Percentiles rank a stretch among this genome's conserved stretches.
phyloP scores from a whole-genome alignment of 2,329 filamentous ascomycete species.

The Didymosphaeria variabile region DNA sequence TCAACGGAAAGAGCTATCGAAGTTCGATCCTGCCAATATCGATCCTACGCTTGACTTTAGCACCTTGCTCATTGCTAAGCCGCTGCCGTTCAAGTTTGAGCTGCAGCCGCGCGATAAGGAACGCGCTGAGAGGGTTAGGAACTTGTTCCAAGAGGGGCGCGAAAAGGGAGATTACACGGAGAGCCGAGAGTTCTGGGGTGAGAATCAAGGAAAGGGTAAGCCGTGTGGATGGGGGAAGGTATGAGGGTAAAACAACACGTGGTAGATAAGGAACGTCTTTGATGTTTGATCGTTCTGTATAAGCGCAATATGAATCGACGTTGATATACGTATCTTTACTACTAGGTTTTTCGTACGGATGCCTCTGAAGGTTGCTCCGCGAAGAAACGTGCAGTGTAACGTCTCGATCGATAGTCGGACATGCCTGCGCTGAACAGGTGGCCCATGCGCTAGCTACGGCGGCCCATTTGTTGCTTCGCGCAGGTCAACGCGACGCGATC shows the following conservation, averaged over 20 bases:
- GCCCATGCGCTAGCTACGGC: background rate
- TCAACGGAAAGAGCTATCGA: constrained; percentile 32
- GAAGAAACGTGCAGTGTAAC: background rate
- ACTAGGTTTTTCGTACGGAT: background rate
- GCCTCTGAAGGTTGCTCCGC: background rate
- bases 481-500: background rate
- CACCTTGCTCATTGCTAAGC: constrained; percentile 57
- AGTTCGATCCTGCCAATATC: constrained; percentile 31
- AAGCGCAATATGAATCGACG: background rate
- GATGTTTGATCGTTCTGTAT: background rate
- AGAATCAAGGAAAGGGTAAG: constrained; percentile 43
- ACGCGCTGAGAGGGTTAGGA: constrained; percentile 43
- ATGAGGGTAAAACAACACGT: constrained; percentile 23
- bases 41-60: constrained; percentile 57
- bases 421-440: background rate
- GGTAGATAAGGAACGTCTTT: background rate
- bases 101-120: constrained; percentile 46
- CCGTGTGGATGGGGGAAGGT: constrained; percentile 48
- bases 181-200: constrained; percentile 51
- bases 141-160: constrained; percentile 48
- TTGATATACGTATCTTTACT: background rate
- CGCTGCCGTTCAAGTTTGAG: constrained; percentile 55
- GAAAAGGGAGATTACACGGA: constrained; percentile 51
- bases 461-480: background rate
- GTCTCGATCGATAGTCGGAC: background rate